These are phyloP conservation scores for Pichia thaimueangensis DNA, from an alignment of 805 yeast species.

Conservation along the genomic window DNA sequence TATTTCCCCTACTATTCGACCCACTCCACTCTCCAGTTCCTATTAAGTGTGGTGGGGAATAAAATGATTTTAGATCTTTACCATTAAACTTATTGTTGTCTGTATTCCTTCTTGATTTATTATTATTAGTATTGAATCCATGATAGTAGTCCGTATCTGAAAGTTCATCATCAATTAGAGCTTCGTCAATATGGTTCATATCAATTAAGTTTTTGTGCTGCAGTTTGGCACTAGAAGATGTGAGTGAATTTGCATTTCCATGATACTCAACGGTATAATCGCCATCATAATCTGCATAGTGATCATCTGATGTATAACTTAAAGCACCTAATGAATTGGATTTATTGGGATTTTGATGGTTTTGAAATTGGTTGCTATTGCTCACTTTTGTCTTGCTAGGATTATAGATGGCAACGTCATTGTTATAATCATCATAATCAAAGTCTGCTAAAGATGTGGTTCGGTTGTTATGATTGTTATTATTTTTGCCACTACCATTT, in stretches of 20 bases:
- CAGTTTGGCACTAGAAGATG: slow-evolving; percentile 1
- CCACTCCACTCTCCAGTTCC: slow-evolving; percentile 5
- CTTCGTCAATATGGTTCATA: slow-evolving; percentile 3
- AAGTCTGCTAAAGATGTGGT: neutral
- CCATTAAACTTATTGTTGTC: neutral
- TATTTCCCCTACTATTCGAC: neutral
- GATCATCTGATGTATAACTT: neutral
- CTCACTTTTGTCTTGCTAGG: neutral
- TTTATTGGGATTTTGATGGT: neutral
- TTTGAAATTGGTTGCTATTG: no score
- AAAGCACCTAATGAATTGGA: neutral
- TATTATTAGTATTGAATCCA: neutral
- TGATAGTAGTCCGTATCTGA: slow-evolving; percentile 1
- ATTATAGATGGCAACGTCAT: slow-evolving; percentile 4
- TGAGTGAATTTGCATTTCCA: neutral
- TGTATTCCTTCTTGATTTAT: neutral
- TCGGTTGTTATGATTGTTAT: neutral
- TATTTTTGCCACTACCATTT: no score
- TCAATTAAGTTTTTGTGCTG: neutral
- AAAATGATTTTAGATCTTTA: neutral
- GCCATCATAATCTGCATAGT: slow-evolving; percentile 7
- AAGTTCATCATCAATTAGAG: slow-evolving; percentile 1
- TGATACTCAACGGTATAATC: neutral
- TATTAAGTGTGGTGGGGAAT: slow-evolving; percentile 6
- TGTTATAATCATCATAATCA: slow-evolving; percentile 3